A percentile compares a stretch with the other conserved stretches of the same genome.
phyloP scores from a whole-genome alignment of 169 alveolate species.

The Neospora caninum region DNA sequence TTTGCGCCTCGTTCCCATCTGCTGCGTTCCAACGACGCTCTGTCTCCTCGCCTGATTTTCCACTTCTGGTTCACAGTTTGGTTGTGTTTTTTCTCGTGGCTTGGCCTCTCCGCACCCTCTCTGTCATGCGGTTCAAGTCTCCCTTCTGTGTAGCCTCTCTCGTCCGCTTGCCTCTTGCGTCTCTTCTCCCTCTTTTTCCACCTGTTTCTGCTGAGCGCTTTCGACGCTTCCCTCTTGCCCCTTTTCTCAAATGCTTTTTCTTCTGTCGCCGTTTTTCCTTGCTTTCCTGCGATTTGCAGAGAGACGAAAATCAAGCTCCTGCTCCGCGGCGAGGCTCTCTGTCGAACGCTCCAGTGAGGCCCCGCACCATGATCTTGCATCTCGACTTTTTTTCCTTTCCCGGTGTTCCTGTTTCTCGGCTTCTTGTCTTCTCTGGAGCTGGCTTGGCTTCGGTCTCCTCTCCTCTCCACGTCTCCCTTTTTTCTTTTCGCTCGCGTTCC shows the following conservation, averaged over 20 bases:
- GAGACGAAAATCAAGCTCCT: constrained; percentile 6
- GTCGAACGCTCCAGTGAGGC: neutral
- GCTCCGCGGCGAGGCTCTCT: constrained; percentile 1
- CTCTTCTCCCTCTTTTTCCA: neutral
- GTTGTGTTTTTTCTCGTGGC: neutral
- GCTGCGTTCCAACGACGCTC: neutral
- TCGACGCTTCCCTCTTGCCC: neutral
- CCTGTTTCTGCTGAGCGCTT: neutral
- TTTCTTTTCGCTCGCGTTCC: too few species aligned
- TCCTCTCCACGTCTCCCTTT: too few species aligned
- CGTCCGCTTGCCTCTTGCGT: neutral
- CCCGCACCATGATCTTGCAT: neutral
- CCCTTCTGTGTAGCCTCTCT: neutral
- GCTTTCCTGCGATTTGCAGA: neutral
- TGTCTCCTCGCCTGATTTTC: neutral
- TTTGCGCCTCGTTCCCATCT: neutral
- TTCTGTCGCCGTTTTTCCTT: neutral
- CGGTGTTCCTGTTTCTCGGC: too few species aligned
- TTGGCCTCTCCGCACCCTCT: neutral
- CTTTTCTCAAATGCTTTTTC: neutral
- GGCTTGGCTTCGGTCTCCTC: too few species aligned
- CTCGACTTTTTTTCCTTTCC: too few species aligned
- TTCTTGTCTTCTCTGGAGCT: too few species aligned
- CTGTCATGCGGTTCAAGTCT: neutral
- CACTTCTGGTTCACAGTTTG: neutral